Evolutionary conservation across 2,329 filamentous ascomycete species (phyloP), one percentile per base, ranked within the genome.

Genomic region (Immersiporthe knoxdaviesiana): DNA sequence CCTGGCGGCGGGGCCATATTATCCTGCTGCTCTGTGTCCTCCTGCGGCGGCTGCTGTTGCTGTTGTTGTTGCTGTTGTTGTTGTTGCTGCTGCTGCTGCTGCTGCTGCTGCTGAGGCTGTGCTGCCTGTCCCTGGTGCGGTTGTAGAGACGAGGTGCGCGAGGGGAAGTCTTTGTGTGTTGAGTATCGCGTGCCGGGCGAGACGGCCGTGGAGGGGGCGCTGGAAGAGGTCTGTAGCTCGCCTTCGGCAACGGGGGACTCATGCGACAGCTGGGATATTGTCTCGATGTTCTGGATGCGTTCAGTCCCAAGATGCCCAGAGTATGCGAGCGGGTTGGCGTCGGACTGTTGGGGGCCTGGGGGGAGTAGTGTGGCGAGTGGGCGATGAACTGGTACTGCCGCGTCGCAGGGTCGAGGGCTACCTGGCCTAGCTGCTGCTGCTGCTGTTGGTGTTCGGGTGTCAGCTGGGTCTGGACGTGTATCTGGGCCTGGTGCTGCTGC

Each of bases 191-290:
- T 75, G 67, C 81, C 79, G 35, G 84, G 80, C 14, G 82, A 81
- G n/a, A 41, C 63, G 39, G 68, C 50, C 62, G 79, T 76, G 65
- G 82, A 80, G 44, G 85, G 82, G 66, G 81, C 74, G 72, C 80
- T 81, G 72, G 71, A 73, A 35, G 78, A 76, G 71, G 80, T 75
- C 61, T 74, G 75, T 68, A 80, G 79, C 70, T 87, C 85, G 52
- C 81, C 80, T 72, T 88, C 87, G 56, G 81, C 80, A 24, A 83
- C 76, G 47, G 84, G 84, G 44, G 87, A 89, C 70, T 90, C 88
- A 81, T 86, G 84, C 75, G 88, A 90, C 73, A 88, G 76, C 77
- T 90, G 87, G 8, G 88, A 90, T 50, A 88, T 78, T 6, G 87
- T 88, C 77, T 90, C 88, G 37, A 86, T 79, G 74, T 88, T 89